Evolutionary conservation across 139 green algal genomes (phyloP), one percentile per base, ranked within the genome.

Genomic region (Chlamydomonas incerta): DNA sequence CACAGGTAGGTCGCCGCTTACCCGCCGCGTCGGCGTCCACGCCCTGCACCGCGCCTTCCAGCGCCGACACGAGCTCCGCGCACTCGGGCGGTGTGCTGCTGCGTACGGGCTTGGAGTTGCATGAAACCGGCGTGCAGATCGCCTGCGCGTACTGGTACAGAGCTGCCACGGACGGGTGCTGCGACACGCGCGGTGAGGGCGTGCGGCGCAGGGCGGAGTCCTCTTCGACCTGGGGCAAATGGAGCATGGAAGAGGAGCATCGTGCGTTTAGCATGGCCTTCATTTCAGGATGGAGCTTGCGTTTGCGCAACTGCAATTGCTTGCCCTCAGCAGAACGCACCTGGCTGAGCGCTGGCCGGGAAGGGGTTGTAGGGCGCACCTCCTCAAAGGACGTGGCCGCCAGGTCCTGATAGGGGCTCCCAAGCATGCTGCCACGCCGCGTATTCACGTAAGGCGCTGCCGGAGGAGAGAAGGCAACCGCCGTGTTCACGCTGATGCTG

Each of bases 61-160:
- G 41, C 37, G 41, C 70, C 37, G 3, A 21, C 41, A 75, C 23
- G 15, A 75, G 14, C 37, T 34, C 24, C 10, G 28, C 37, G 70
- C 70, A 75, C 41, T 58, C 70, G 11, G 70, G 23, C 28, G 70
- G 23, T 0, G 70, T 60, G 24, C 58, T 60, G 70, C 70, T 75
- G 23, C 37, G 37, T 11, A 24, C 41, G 18, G 70, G 70, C 37
- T 35, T 75, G 37, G 70, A 75, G 11, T 14, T n/a, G 35, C 69
- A 37, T 1, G 70, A 60, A 2, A 13, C 41, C 2, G 57, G 74
- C 9, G 57, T 81, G 34, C 73, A 52, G 0, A 81, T 57, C 57
- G 71, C 57, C 57, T 81, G 34, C 3, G 74, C 74, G 34, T 71
- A 81, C 34, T 81, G 57, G 57, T 81, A 81, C 33, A 81, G 57